Evolutionary conservation across 805 yeast genomes (phyloP), one percentile per base, ranked within the genome.

Genomic region (Candida morakotiae): DNA sequence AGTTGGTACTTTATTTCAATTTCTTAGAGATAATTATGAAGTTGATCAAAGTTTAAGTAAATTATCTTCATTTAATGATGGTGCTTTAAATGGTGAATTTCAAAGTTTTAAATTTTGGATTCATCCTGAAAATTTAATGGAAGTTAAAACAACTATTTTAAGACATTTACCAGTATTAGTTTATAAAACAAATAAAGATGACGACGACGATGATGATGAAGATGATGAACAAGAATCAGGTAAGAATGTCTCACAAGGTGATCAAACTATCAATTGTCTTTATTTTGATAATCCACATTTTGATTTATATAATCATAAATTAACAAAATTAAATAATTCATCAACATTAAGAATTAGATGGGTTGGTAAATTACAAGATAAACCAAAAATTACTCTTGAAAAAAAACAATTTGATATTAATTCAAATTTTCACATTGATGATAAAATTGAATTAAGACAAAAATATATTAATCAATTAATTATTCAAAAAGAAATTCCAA

Each of bases 121-220:
- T 30, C 98, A 91, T 58, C 89, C 91, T n/a, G 98, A 93, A 31
- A 56, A 58, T 40, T 60, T 93, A 56, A 89, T 91, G 96, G 98
- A 91, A 64, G 96, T 89, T 39, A 91, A 91, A 67, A 87, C 98
- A n/a, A 80, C 88, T 42, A 86, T 91, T 47, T 75, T 91, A 56
- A 83, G 98, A 58, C 95, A 87, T 52, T 75, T 91, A 47, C 98
- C 98, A 1, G 95, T 89, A 5, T 72, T 91, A 44, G 84, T 91
- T 33, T 93, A 88, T 54, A 59, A 50, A 13, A 18, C 27, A 15
- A 19, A 28, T 51, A 54, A 74, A 45, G 69, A 73, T 47, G 71
- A 63, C 34, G 71, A 60, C 32, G 66, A 66, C 37, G 69, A 67
- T 32, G 75, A 67, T 31, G 79, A 72, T 40, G 77, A 73, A 28